Evolutionary conservation across 1,284 basidiomycete species (phyloP).

Genomic region (Trametes hirsuta): DNA sequence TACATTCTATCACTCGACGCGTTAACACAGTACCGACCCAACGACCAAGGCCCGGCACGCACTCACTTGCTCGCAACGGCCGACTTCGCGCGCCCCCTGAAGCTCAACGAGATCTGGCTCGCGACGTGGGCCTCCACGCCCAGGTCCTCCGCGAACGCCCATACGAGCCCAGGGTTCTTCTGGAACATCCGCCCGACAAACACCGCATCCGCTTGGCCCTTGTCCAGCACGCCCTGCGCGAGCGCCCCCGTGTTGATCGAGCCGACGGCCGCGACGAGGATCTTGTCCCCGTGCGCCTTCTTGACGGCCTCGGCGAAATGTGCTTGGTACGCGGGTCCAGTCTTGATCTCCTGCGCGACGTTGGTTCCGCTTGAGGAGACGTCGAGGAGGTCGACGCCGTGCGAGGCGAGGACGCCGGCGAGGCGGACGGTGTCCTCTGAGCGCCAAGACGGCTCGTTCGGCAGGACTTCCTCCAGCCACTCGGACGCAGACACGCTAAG

Average conservation of each 20-base stretch:
- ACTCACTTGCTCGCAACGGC: conserved; percentile 1
- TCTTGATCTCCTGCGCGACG: conserved; percentile 32
- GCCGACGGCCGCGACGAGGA: conserved; percentile 61
- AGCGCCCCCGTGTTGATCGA: conserved; percentile 55
- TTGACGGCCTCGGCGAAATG: conserved; percentile 53
- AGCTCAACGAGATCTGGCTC: conserved; percentile 54
- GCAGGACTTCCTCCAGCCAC: conserved; percentile 52
- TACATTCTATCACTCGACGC: no score
- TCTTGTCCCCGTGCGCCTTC: conserved; percentile 39
- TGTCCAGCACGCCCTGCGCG: conserved; percentile 60
- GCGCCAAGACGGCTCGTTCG: conserved; percentile 51
- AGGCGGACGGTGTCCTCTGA: conserved; percentile 56
- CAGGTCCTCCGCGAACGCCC: conserved; percentile 55
- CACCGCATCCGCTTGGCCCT: conserved; percentile 41
- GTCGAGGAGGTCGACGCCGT: conserved; percentile 57
- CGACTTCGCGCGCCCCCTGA: conserved; percentile 29
- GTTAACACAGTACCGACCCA: no score
- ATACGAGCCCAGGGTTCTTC: conserved; percentile 55
- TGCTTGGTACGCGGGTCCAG: conserved; percentile 45
- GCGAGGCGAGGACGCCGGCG: conserved; percentile 46
- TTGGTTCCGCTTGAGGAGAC: conserved; percentile 52
- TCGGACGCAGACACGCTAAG: conserved; percentile 56
- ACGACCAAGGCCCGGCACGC: neutral
- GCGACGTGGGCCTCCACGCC: conserved; percentile 48
- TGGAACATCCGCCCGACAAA: conserved; percentile 57